Conservation (phyloP, 495 filamentous ascomycete species). For the Durotheca rogersii region DNA sequence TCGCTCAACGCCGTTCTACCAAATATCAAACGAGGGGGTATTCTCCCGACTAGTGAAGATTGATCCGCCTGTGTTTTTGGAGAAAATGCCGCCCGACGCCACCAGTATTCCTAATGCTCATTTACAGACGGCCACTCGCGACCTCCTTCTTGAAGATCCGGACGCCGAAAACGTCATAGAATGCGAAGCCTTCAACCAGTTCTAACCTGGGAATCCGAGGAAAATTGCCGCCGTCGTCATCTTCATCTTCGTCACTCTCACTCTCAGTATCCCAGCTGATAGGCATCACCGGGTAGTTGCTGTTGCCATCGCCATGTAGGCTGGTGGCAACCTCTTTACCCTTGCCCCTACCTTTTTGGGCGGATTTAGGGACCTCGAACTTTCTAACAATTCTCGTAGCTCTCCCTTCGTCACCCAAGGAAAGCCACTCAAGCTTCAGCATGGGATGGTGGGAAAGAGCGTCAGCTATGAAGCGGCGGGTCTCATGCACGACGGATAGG, state of each 20-base stretch:
- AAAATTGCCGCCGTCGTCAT: conserved; percentile 32
- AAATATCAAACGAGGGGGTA: conserved; percentile 14
- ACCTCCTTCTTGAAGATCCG: conserved; percentile 56
- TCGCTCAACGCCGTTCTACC: conserved; percentile 5
- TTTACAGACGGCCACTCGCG: conserved; percentile 39
- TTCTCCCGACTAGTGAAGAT: conserved; percentile 12
- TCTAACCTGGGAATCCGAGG: conserved; percentile 32
- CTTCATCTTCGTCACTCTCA: conserved; percentile 41
- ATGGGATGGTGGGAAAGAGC: conserved; percentile 51
- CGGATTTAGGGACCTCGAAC: conserved; percentile 24
- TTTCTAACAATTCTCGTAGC: conserved; percentile 47
- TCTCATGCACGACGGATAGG: conserved; percentile 49
- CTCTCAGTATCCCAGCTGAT: conserved; percentile 30
- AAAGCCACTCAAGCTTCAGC: conserved; percentile 55
- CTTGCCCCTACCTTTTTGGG: conserved; percentile 33
- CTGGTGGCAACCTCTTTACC: conserved; percentile 22
- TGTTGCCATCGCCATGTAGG: neutral
- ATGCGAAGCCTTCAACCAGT: conserved; percentile 41
- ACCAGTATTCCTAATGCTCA: neutral
- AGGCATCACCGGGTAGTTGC: conserved; percentile 25
- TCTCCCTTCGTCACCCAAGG: conserved; percentile 45
- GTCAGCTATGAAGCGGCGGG: conserved; percentile 54
- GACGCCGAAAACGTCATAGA: conserved; percentile 50
- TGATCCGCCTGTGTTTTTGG: neutral
- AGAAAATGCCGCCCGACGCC: neutral